Evolutionary conservation across 176 grass and related monocot species (phyloP).

Genomic region (bread wheat (Triticum aestivum)): DNA sequence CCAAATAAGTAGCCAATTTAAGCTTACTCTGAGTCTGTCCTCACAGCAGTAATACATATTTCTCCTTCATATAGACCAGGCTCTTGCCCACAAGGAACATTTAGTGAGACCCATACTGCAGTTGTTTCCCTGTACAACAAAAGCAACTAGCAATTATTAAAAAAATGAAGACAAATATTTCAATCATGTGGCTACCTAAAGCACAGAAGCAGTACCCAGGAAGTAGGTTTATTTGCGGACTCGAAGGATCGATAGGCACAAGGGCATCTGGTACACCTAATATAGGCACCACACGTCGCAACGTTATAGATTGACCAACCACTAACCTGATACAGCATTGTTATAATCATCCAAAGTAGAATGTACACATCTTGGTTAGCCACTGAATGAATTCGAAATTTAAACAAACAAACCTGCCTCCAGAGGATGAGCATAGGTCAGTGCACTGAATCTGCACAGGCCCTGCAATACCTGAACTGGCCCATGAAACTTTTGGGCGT

Average conservation of each 20-base stretch:
- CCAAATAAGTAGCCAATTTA: conserved; percentile 26
- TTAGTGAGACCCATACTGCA: conserved; percentile 88
- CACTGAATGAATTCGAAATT: conserved; percentile 12
- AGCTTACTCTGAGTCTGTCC: conserved; percentile 69
- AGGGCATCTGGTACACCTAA: conserved; percentile 99
- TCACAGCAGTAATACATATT: conserved; percentile 77
- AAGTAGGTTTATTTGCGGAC: conserved; percentile 68
- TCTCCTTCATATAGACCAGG: conserved; percentile 93
- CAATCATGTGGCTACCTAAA: conserved; percentile 22
- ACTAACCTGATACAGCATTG: conserved; percentile 61
- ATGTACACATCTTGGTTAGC: conserved; percentile 22
- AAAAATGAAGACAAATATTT: conserved; percentile 2
- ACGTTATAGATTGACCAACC: conserved; percentile 65
- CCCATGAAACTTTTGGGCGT: conserved; percentile 91
- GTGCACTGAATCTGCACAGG: conserved; percentile 80
- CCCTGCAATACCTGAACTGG: conserved; percentile 71
- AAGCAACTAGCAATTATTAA: conserved; percentile 20
- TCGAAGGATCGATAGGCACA: conserved; percentile 79
- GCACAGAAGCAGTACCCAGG: conserved; percentile 70
- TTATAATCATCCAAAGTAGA: conserved; percentile 44
- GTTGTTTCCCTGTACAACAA: conserved; percentile 71
- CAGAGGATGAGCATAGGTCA: conserved; percentile 77
- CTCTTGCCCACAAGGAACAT: conserved; percentile 73
- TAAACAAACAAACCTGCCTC: conserved; percentile 67
- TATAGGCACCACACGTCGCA: conserved; percentile 84